These are phyloP conservation scores for Prasinococcaceae sp. DNA, from an alignment of 139 green algal species.

Conservation along the genomic window DNA sequence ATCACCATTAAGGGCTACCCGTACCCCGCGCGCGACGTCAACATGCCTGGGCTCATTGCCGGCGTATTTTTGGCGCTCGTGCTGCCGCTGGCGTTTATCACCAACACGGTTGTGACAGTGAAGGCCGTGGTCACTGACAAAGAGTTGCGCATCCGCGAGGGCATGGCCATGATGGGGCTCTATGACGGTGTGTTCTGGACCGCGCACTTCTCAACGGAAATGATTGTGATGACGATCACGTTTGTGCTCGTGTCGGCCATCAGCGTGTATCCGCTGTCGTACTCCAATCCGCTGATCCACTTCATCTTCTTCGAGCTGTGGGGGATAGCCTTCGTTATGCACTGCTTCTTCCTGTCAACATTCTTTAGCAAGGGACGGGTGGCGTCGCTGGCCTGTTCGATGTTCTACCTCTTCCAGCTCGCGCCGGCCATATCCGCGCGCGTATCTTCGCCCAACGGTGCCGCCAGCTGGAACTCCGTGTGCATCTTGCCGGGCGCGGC, in stretches of 20 bases:
- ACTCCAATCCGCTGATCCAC: slow-evolving; percentile 15
- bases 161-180: slow-evolving; percentile 21
- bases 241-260: not conserved
- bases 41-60: slow-evolving; percentile 13
- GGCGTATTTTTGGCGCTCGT: slow-evolving; percentile 10
- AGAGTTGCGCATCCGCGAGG: slow-evolving; percentile 15
- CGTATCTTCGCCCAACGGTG: no score
- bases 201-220: slow-evolving; percentile 14
- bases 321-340: not conserved
- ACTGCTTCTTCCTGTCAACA: slow-evolving; percentile 1
- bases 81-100: slow-evolving; percentile 15
- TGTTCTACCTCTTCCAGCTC: no score
- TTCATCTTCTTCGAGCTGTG: slow-evolving; percentile 7
- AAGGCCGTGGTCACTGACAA: slow-evolving; percentile 20
- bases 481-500: no score
- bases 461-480: no score
- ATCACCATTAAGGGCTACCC: slow-evolving; percentile 11
- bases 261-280: slow-evolving; percentile 9
- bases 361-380: not conserved
- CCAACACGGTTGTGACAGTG: slow-evolving; percentile 1
- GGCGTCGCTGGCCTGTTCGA: not conserved
- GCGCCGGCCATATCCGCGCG: no score
- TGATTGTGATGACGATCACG: not conserved
- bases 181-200: slow-evolving; percentile 11
- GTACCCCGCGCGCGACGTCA: slow-evolving; percentile 2